These are phyloP conservation scores for Amborella trichopoda DNA, from an alignment of 164 flowering plant genomes.

Conservation along the genomic window DNA sequence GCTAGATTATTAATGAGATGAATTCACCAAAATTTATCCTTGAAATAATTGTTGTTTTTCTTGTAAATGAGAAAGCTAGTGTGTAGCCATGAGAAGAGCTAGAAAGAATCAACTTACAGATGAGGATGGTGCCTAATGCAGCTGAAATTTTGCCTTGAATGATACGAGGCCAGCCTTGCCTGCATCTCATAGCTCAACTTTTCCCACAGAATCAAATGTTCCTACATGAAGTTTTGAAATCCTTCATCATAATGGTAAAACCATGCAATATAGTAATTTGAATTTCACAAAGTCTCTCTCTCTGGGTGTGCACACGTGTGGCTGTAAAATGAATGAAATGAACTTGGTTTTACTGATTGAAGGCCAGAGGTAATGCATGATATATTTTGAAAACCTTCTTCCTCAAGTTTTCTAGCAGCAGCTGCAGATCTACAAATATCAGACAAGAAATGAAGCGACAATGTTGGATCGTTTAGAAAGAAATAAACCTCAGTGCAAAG, in stretches of 20 bases:
- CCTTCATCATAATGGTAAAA: not conserved
- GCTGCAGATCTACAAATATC: slow-evolving; percentile 82
- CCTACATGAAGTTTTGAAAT: slow-evolving; percentile 26
- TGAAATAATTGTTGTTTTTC: not conserved
- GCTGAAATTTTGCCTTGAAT: slow-evolving; percentile 92
- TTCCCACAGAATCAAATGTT: slow-evolving; percentile 74
- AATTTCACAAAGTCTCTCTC: no score
- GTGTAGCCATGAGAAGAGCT: not conserved
- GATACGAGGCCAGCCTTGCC: slow-evolving; percentile 91
- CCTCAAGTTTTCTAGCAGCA: slow-evolving; percentile 69
- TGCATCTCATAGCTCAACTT: slow-evolving; percentile 77
- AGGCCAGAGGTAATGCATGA: slow-evolving; percentile 87
- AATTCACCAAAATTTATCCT: not conserved
- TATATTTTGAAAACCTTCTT: slow-evolving; percentile 60
- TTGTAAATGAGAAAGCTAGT: not conserved
- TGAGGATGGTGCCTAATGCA: slow-evolving; percentile 75
- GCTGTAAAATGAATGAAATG: not conserved
- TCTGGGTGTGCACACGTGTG: not conserved
- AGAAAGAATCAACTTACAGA: slow-evolving; percentile 45
- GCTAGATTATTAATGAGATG: not conserved
- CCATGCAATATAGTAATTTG: not conserved
- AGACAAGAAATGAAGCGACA: no score
- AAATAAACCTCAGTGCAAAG: no score
- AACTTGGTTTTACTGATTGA: slow-evolving; percentile 86
- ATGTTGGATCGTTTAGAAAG: no score